These are phyloP conservation scores for Magnaporthales sp. DNA, from an alignment of 2,329 filamentous ascomycete genomes.

Conservation along the genomic window DNA sequence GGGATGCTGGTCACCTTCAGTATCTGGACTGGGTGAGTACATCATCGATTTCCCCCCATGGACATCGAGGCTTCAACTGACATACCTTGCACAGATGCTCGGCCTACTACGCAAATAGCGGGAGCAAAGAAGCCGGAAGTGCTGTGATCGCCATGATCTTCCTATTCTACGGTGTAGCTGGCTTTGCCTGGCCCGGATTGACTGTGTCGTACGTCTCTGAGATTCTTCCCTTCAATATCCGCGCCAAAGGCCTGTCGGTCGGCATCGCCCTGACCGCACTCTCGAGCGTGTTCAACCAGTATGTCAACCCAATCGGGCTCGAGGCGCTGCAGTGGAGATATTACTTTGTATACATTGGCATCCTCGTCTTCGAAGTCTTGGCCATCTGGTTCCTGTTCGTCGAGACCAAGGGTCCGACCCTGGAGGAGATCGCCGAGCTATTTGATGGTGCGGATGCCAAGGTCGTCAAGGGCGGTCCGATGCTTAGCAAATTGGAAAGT, in stretches of 20 bases:
- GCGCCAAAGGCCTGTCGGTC: constrained; percentile 23
- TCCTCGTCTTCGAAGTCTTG: constrained; percentile 18
- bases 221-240: constrained; percentile 30
- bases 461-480: neutral
- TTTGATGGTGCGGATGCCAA: constrained; percentile 21
- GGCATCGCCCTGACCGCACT: constrained; percentile 16
- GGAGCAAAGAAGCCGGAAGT: constrained; percentile 14
- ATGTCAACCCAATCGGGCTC: constrained; percentile 30
- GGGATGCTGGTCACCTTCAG: constrained; percentile 18
- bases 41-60: too few relatives aligned
- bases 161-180: constrained; percentile 25
- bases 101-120: constrained; percentile 6
- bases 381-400: constrained; percentile 25
- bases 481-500: neutral
- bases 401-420: constrained; percentile 11
- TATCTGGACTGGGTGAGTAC: constrained; percentile 14
- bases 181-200: constrained; percentile 29
- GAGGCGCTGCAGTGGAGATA: constrained; percentile 25
- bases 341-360: constrained; percentile 25
- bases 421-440: constrained; percentile 10
- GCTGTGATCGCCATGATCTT: constrained; percentile 25
- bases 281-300: constrained; percentile 26
- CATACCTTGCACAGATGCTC: constrained; percentile 2
- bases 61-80: too few relatives aligned
- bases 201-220: constrained; percentile 34